Evolutionary conservation across 1,284 basidiomycete genomes (phyloP), one percentile per base, ranked within the genome.

Genomic region (Psilocybe mexicana): DNA sequence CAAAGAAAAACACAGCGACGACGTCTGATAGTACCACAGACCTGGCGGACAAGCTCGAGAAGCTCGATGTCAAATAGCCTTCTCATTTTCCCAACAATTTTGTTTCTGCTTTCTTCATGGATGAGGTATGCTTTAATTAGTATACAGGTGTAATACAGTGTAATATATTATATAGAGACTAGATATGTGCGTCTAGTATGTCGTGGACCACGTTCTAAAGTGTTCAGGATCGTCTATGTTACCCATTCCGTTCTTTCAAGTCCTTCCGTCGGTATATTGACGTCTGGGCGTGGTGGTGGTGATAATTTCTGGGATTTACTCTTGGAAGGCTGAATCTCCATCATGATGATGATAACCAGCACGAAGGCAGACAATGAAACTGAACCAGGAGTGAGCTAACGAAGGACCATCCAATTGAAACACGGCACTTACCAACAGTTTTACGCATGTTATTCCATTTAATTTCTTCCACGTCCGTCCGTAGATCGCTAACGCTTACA

Each of bases 401-500:
- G n/a, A 28, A 25, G 6, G 33, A 8, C 35, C 10, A 52, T 46
- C 26, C 38, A 50, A 54, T 33, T 42, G 25, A 25, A 57, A 24
- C 33, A 43, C 18, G 30, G 8, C 23, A 82, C 87, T 76, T 64
- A 93, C 93, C 78, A 64, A 96, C 92, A 52, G 92, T 88, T 59
- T 90, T 86, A 49, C 92, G 83, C 78, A 94, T 93, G 55, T 93
- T 94, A 66, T 94, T 88, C 94, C 94, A 96, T 70, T 92, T 94
- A 30, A 90, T 87, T 66, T 92, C 88, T 72, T 96, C 94, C 60
- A 95, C 91, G 61, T 86, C 86, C 1, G 93, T 92, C 23, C 93
- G 84, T 45, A 96, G 80, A 67, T 97, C 95, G 57, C 93, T 92
- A 26, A 96, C 77, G 23, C 80, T 82, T 59, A 97, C 88, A 30